Evolutionary conservation across 495 filamentous ascomycete species (phyloP), one percentile per base, ranked within the genome.

Genomic region (Aspergillus avenaceus): DNA sequence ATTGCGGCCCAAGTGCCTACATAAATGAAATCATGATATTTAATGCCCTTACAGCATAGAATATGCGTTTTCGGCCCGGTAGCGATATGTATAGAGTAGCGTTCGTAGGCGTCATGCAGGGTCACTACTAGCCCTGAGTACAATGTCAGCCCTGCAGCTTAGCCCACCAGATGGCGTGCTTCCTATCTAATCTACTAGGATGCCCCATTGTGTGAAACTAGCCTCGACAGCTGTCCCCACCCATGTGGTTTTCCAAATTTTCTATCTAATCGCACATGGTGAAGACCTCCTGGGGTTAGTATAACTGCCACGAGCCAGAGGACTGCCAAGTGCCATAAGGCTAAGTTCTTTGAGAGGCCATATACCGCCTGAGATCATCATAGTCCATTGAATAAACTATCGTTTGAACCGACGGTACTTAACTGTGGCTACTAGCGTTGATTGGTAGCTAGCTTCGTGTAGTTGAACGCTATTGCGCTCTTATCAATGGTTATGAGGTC

Each of bases 21-120:
- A 49, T 27, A 31, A 28, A 47, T 49, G 19, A 55, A n/a, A 38
- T 31, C 52, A 47, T 40, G 38, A 22, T 37, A 31, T 12, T 46
- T 53, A 27, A 38, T 38, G n/a, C 34, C 34, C 28, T 31, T 8
- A 8, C 28, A 9, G 2, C 8, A 31, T 31, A 31, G 28, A 3
- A 2, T 8, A 31, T 31, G 9, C 8, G 8, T 36, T 18, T 38
- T 8, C 34, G n/a, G 13, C 16, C 13, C 21, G 34, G 3, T 21
- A 4, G 18, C 8, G 34, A 5, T 12, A 36, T 36, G 14, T 8
- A 11, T 13, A 13, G n/a, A n/a, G n/a, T n/a, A n/a, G n/a, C n/a
- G n/a, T n/a, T n/a, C n/a, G n/a, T n/a, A n/a, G n/a, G n/a, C n/a
- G n/a, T n/a, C n/a, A n/a, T n/a, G n/a, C n/a, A n/a, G n/a, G n/a